Evolutionary conservation across 768 basidiomycete genomes (phyloP).

Genomic region (Crucibulum laeve): DNA sequence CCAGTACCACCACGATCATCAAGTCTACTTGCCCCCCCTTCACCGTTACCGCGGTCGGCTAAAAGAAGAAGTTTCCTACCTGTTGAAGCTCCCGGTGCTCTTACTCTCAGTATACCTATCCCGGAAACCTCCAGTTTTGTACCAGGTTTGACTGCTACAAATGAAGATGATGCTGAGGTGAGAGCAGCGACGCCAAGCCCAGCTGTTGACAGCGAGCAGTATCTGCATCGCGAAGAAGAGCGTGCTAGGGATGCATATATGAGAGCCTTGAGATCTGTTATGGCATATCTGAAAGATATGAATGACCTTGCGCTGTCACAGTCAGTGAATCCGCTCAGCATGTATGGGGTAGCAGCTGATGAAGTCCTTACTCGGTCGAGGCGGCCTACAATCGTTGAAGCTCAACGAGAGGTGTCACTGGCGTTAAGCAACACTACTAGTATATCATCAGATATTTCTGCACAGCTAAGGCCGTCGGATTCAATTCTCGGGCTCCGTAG

Average conservation of each 20-base stretch:
- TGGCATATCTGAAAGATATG: constrained; percentile 96
- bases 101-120: constrained; percentile 54
- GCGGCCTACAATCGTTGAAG: constrained; percentile 64
- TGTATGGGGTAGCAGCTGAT: constrained; percentile 52
- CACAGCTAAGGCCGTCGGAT: constrained; percentile 63
- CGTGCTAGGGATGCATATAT: constrained; percentile 67
- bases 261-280: constrained; percentile 82
- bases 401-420: constrained; percentile 52
- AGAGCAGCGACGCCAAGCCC: constrained; percentile 42
- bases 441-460: constrained; percentile 34
- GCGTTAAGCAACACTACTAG: constrained; percentile 43
- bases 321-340: constrained; percentile 50
- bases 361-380: constrained; percentile 49
- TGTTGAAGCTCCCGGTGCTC: constrained; percentile 57
- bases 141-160: constrained; percentile 41
- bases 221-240: constrained; percentile 65
- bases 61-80: constrained; percentile 90
- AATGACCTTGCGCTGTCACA: constrained; percentile 81
- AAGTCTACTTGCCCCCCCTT: constrained; percentile 38
- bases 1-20: constrained; percentile 18
- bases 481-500: constrained; percentile 57
- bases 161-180: constrained; percentile 29
- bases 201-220: constrained; percentile 41
- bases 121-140: constrained; percentile 63
- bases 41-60: constrained; percentile 43